Conservation (phyloP, 2,329 filamentous ascomycete species). For the Alternaria ethzedia region DNA sequence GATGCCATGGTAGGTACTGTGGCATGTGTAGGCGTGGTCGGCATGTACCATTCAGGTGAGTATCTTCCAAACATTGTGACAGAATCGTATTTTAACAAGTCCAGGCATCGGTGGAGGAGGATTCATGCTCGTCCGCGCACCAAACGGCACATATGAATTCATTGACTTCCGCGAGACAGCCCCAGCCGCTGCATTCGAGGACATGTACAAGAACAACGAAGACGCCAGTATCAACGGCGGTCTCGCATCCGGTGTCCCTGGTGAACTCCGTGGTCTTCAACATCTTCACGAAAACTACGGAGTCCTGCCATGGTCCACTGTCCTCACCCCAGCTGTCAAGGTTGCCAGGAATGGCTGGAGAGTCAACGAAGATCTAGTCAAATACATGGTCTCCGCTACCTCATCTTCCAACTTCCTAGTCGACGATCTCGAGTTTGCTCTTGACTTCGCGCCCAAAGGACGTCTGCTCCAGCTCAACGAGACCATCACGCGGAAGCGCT, state of each 20-base stretch:
- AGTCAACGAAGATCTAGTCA: slow-evolving; percentile 75
- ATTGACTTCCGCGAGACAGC: slow-evolving; percentile 92
- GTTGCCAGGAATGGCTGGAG: slow-evolving; percentile 66
- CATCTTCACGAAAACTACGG: slow-evolving; percentile 78
- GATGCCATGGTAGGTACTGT: slow-evolving; percentile 57
- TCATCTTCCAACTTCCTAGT: slow-evolving; percentile 69
- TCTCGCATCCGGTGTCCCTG: slow-evolving; percentile 70
- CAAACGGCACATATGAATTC: slow-evolving; percentile 78
- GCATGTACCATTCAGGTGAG: slow-evolving; percentile 55
- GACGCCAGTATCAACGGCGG: slow-evolving; percentile 73
- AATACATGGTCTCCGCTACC: slow-evolving; percentile 68
- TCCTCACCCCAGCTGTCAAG: slow-evolving; percentile 76
- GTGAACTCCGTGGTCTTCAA: slow-evolving; percentile 79
- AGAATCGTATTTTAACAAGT: slow-evolving; percentile 3
- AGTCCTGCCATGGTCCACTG: slow-evolving; percentile 59
- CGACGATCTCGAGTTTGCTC: slow-evolving; percentile 78
- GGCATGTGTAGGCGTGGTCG: slow-evolving; percentile 56
- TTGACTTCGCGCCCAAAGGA: slow-evolving; percentile 88
- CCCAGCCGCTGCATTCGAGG: slow-evolving; percentile 77
- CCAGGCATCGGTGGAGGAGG: slow-evolving; percentile 85
- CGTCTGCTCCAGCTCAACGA: slow-evolving; percentile 74
- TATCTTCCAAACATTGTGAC: neutral
- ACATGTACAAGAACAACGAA: slow-evolving; percentile 82
- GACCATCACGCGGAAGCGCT: slow-evolving; percentile 79
- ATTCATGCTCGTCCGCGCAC: slow-evolving; percentile 80